Base-by-base conservation (phyloP, 495 filamentous ascomycete species). In the Xylaria bambusicola region DNA sequence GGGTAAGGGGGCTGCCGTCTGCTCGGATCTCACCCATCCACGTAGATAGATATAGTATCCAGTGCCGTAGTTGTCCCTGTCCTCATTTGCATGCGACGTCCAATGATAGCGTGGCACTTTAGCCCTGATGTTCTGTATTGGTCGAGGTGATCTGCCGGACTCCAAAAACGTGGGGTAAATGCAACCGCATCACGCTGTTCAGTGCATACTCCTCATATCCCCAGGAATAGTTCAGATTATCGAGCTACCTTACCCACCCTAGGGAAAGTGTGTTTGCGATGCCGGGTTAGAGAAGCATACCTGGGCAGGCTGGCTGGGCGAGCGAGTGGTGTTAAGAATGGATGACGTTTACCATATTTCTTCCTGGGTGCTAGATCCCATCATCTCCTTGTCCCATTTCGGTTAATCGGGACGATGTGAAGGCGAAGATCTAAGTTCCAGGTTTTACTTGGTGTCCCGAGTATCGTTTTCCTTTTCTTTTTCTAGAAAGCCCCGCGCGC, bases 61-160 rank as follows among this genome's bases (percentile, higher is more conserved):
- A 33, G 52, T 38, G 12, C 52, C 17, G 12, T 10, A 13, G 51
- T 20, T 15, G n/a, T 18, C 21, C 36, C 18, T 44, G 18, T 13
- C 36, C 24, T 21, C 8, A 6, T 41, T 18, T 6, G 15, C 18
- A 38, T n/a, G 35, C 21, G 4, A 27, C 8, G 35, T 41, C 50
- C 35, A 20, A 52, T 26, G 21, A 23, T 10, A 41, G 15, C 17
- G 21, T n/a, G n/a, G 52, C 26, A 31, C 23, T 69, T 69, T 69
- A 65, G 50, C 62, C 66, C 56, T 23, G 26, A 12, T 26, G 5
- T 10, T 41, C 33, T 21, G 35, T 29, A 67, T 67, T 67, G 64
- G 66, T 60, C 20, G 44, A 58, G 56, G 45, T 58, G 62, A 69
- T 69, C 64, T 69, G 66, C 66, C 66, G 66, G 56, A 26, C 42